phyloP scores from a whole-genome alignment of 768 basidiomycete species.

The Agaricus subrufescens region DNA sequence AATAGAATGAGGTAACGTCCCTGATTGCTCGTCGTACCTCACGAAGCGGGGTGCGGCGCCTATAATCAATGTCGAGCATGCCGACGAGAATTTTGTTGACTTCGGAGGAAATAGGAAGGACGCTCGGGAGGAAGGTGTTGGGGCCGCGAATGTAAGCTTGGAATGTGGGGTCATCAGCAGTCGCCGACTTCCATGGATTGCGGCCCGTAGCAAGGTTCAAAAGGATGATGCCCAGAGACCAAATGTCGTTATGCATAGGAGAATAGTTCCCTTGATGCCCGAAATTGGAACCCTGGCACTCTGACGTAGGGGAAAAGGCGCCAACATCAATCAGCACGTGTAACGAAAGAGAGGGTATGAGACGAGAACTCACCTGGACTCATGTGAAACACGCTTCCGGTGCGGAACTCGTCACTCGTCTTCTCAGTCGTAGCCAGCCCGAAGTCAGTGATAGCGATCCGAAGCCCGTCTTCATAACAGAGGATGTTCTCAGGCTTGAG shows the following conservation, averaged over 20 bases:
- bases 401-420: constrained; percentile 86
- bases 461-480: constrained; percentile 77
- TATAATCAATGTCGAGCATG: constrained; percentile 63
- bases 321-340: neutral
- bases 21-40: constrained; percentile 54
- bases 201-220: constrained; percentile 96
- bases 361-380: constrained; percentile 65
- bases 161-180: constrained; percentile 84
- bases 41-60: constrained; percentile 36
- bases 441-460: constrained; percentile 92
- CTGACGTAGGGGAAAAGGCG: constrained; percentile 32
- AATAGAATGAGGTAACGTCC: constrained; percentile 58
- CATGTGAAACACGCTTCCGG: constrained; percentile 97
- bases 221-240: constrained; percentile 96
- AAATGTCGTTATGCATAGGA: constrained; percentile 89
- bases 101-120: constrained; percentile 78
- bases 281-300: constrained; percentile 86
- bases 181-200: constrained; percentile 98
- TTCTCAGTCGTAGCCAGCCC: constrained; percentile 90
- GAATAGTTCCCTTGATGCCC: constrained; percentile 75
- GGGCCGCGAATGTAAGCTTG: constrained; percentile 86
- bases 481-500: constrained; percentile 97
- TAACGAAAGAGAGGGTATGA: constrained; percentile 7
- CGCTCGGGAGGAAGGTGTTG: constrained; percentile 74
- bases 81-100: constrained; percentile 73